Conservation (phyloP, 1,139 yeast species). For the Pichia sp. region DNA sequence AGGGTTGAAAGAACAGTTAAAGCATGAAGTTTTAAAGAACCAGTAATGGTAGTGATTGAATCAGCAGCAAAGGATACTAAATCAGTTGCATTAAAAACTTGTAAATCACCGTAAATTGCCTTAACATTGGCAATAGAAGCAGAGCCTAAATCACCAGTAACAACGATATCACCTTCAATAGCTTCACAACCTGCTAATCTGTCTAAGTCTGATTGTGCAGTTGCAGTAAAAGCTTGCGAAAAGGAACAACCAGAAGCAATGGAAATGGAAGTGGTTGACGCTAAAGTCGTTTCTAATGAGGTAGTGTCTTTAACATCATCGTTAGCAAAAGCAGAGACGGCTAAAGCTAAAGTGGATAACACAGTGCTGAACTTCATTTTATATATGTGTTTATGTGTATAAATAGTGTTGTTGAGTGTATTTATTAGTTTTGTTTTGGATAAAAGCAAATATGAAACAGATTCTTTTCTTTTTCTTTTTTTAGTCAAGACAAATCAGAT, state of each 20-base stretch:
- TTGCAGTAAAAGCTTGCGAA: constrained; percentile 48
- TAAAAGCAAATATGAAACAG: not conserved
- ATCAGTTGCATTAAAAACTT: constrained; percentile 55
- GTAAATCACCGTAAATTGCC: constrained; percentile 70
- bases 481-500: not conserved
- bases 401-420: not conserved
- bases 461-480: not conserved
- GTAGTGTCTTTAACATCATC: constrained; percentile 9
- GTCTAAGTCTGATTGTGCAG: constrained; percentile 75
- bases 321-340: constrained; percentile 8
- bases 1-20: constrained; percentile 64
- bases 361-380: constrained; percentile 13
- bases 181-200: constrained; percentile 67
- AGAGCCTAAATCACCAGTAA: constrained; percentile 55
- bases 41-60: constrained; percentile 65
- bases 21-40: constrained; percentile 52
- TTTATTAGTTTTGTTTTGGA: not conserved
- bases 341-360: constrained; percentile 11
- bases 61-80: constrained; percentile 70
- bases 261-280: constrained; percentile 35
- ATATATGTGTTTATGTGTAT: not conserved
- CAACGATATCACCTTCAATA: constrained; percentile 69
- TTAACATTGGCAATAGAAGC: constrained; percentile 52
- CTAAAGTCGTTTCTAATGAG: constrained; percentile 27
- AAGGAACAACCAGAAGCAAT: constrained; percentile 53